Percentiles rank a stretch among this genome's conserved stretches.
Conservation (phyloP, 2,329 filamentous ascomycete genomes). For the Fusarium pseudonygamai region DNA sequence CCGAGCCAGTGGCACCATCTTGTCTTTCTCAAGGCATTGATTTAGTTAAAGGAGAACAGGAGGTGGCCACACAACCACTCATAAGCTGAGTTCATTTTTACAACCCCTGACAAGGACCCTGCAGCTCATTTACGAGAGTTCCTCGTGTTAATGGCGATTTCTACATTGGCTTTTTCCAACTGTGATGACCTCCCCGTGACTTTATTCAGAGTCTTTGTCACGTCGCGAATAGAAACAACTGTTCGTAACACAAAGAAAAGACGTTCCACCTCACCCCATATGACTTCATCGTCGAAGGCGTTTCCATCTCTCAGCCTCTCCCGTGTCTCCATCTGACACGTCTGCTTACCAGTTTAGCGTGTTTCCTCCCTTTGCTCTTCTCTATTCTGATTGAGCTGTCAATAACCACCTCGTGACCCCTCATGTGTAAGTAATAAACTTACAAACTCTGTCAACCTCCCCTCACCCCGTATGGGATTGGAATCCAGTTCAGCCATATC, state of each 20-base stretch:
- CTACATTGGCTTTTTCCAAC: constrained; percentile 9
- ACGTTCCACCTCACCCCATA: constrained; percentile 24
- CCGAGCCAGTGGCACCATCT: constrained; percentile 17
- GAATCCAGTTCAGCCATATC: not conserved
- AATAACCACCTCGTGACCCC: constrained; percentile 26
- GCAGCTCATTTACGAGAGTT: constrained; percentile 29
- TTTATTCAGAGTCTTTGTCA: not conserved
- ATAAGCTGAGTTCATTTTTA: constrained; percentile 21
- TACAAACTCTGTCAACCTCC: constrained; percentile 9
- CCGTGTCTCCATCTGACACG: constrained; percentile 26
- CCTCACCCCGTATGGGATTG: not conserved
- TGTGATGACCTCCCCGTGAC: constrained; percentile 7
- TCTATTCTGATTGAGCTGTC: constrained; percentile 10
- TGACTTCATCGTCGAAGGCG: constrained; percentile 23
- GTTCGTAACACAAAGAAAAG: not conserved
- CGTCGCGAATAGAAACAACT: not conserved
- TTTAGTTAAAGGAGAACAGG: constrained; percentile 5
- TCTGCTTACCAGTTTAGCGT: constrained; percentile 16
- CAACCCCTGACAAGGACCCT: constrained; percentile 22
- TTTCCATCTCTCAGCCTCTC: constrained; percentile 24
- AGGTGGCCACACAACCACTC: constrained; percentile 23
- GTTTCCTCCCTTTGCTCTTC: not conserved
- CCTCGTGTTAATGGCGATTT: constrained; percentile 21
- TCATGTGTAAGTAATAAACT: constrained; percentile 3
- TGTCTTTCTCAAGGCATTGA: not conserved